Percentiles rank a stretch among this genome's conserved stretches.
phyloP scores from a whole-genome alignment of 495 filamentous ascomycete genomes.

The Hyphodiscus hymeniophilus region DNA sequence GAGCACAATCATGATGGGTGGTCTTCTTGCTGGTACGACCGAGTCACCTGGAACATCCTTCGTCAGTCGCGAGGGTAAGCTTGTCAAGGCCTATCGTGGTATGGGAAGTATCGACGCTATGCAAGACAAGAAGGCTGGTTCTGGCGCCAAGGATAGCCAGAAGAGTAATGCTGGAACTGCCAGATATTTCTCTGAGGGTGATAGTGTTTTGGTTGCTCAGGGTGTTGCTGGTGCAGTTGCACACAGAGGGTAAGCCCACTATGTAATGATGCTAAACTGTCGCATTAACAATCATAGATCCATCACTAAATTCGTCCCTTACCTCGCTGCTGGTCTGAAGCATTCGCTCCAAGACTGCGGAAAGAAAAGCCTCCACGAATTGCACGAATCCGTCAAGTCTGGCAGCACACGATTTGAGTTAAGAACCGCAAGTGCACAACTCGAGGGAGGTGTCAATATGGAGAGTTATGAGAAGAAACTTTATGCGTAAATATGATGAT shows the following conservation, averaged over 20 bases:
- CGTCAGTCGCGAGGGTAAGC: conserved; percentile 86
- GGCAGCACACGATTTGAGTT: conserved; percentile 88
- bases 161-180: conserved; percentile 93
- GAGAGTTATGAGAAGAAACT: conserved; percentile 99
- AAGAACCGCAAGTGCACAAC: conserved; percentile 84
- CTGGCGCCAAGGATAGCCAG: conserved; percentile 65
- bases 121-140: conserved; percentile 94
- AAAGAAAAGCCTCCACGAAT: conserved; percentile 61
- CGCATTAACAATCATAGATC: conserved; percentile 35
- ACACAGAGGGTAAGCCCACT: conserved; percentile 40
- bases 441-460: conserved; percentile 95
- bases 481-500: conserved; percentile 56
- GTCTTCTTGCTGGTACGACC: conserved; percentile 91
- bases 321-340: conserved; percentile 90
- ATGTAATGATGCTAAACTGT: background rate
- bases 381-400: conserved; percentile 67
- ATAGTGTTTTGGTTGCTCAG: conserved; percentile 89
- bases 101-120: conserved; percentile 99
- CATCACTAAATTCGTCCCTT: conserved; percentile 89
- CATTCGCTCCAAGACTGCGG: conserved; percentile 97
- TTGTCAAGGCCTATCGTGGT: conserved; percentile 97
- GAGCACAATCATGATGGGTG: conserved; percentile 98
- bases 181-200: conserved; percentile 96
- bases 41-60: conserved; percentile 97
- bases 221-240: conserved; percentile 73